Conservation (phyloP, 2,329 filamentous ascomycete species). For the Epichloe baconii region DNA sequence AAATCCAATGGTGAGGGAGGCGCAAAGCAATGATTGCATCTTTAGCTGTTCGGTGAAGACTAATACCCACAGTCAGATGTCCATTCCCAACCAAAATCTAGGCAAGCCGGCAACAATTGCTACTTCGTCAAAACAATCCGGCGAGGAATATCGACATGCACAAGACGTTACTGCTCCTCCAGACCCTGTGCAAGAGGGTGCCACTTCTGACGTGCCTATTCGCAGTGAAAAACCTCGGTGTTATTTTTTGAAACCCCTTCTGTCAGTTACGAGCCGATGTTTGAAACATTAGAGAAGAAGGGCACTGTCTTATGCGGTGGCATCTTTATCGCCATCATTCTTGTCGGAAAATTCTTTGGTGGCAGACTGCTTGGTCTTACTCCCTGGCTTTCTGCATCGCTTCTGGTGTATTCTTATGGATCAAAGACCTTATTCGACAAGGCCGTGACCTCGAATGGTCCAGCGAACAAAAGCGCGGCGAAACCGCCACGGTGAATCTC, state of each 20-base stretch:
- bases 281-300: constrained; percentile 57
- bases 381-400: constrained; percentile 59
- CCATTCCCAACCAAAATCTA: constrained; percentile 81
- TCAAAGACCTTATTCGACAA: constrained; percentile 72
- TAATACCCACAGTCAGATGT: constrained; percentile 37
- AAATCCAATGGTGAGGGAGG: constrained; percentile 47
- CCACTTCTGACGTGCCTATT: constrained; percentile 88
- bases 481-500: constrained; percentile 76
- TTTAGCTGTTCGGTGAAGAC: background rate
- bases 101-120: constrained; percentile 60
- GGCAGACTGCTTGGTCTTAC: constrained; percentile 65
- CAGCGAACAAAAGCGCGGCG: constrained; percentile 70
- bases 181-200: constrained; percentile 67
- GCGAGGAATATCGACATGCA: constrained; percentile 67
- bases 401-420: constrained; percentile 77
- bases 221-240: constrained; percentile 84
- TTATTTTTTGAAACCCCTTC: constrained; percentile 90
- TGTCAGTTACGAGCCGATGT: constrained; percentile 84
- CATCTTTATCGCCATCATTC: constrained; percentile 59
- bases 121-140: constrained; percentile 57
- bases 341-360: constrained; percentile 69
- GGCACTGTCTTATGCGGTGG: constrained; percentile 57
- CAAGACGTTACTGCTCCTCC: constrained; percentile 88
- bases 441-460: constrained; percentile 80
- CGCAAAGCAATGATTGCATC: background rate